phyloP scores from a whole-genome alignment of 2,329 filamentous ascomycete species.

The Fusarium sp. region DNA sequence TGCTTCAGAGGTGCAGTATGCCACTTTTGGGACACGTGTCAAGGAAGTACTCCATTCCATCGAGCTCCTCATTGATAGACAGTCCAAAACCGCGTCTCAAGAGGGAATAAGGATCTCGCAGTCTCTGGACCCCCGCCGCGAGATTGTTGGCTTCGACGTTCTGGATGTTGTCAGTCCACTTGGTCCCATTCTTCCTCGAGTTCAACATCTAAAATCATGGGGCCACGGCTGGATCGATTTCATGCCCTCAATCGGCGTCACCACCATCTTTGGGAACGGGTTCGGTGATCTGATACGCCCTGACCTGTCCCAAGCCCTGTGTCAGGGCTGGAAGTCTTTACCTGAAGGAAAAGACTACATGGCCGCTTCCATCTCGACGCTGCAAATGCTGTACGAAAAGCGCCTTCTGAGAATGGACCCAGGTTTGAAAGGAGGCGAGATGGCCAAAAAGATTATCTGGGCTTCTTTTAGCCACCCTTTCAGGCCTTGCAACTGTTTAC shows the following conservation, averaged over 20 bases:
- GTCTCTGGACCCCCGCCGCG: neutral
- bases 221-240: slow-evolving; percentile 10
- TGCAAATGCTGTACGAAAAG: slow-evolving; percentile 13
- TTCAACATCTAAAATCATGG: slow-evolving; percentile 8
- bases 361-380: neutral
- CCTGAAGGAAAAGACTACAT: slow-evolving; percentile 1
- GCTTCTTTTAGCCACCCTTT: neutral
- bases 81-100: neutral
- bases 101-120: slow-evolving; percentile 14
- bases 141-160: slow-evolving; percentile 13
- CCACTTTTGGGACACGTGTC: neutral
- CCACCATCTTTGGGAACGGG: neutral
- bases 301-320: neutral
- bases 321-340: neutral
- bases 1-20: neutral
- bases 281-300: slow-evolving; percentile 10
- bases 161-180: neutral
- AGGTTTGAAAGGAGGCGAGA: neutral
- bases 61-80: slow-evolving; percentile 6
- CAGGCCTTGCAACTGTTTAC: neutral
- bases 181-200: neutral
- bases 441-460: slow-evolving; percentile 10
- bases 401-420: slow-evolving; percentile 10
- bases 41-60: neutral
- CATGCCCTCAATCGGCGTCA: slow-evolving; percentile 1